A percentile compares a stretch with the other conserved stretches of the same genome.
Conservation (phyloP, 345 rosid genomes). For the Corymbia maculata region DNA sequence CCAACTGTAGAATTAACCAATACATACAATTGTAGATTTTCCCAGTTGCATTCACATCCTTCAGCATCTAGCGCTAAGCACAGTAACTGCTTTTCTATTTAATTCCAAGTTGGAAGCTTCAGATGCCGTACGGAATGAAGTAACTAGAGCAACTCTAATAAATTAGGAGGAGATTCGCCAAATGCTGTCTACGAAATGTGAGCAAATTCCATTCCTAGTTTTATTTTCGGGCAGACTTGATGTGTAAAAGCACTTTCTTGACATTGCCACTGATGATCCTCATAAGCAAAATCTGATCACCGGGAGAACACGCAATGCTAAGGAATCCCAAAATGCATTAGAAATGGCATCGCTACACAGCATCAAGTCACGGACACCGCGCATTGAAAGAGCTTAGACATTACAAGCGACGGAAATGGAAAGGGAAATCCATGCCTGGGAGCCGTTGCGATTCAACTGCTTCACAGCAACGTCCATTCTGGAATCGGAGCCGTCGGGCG, state of each 20-base stretch:
- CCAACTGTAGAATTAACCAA: neutral
- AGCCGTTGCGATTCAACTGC: too few species aligned
- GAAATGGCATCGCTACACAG: too few species aligned
- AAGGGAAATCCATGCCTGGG: too few species aligned
- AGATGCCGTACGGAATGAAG: neutral
- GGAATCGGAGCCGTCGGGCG: too few species aligned
- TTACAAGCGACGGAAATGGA: too few species aligned
- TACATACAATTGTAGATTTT: neutral
- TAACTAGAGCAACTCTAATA: neutral
- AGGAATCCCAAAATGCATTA: neutral
- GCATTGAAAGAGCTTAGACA: too few species aligned
- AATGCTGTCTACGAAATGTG: neutral
- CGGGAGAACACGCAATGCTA: neutral
- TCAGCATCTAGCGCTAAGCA: neutral
- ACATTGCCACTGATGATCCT: neutral
- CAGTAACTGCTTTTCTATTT: neutral
- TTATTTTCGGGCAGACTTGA: neutral
- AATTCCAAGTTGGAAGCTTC: neutral
- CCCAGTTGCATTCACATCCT: neutral
- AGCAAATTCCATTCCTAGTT: neutral
- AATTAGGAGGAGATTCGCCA: neutral
- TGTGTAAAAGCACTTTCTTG: neutral
- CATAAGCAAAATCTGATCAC: neutral
- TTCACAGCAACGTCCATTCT: too few species aligned
- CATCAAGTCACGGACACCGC: too few species aligned